Conservation (phyloP, 768 basidiomycete genomes). For the Mycena chlorophos region DNA sequence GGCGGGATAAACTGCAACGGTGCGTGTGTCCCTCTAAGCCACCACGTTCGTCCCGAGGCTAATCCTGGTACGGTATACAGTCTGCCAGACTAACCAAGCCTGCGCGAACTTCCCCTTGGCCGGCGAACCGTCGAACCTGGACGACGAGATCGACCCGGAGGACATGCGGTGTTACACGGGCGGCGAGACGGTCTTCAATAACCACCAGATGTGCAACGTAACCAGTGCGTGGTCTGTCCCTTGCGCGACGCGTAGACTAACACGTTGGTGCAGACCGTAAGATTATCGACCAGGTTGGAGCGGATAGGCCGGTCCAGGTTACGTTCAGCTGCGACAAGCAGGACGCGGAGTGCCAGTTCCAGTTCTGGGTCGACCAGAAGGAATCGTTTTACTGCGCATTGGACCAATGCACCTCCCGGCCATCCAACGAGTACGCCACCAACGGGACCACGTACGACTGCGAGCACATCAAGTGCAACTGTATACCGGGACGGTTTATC, state of each 20-base stretch:
- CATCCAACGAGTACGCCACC: slow-evolving; percentile 51
- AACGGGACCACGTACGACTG: slow-evolving; percentile 82
- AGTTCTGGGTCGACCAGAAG: slow-evolving; percentile 95
- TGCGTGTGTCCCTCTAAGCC: slow-evolving; percentile 39
- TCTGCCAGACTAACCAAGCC: slow-evolving; percentile 80
- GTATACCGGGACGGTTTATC: slow-evolving; percentile 91
- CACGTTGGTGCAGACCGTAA: slow-evolving; percentile 69
- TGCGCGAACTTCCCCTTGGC: slow-evolving; percentile 78
- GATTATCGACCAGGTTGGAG: slow-evolving; percentile 88
- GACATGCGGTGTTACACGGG: slow-evolving; percentile 95
- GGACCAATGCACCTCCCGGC: slow-evolving; percentile 59
- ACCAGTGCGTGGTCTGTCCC: slow-evolving; percentile 66
- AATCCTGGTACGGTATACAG: slow-evolving; percentile 39
- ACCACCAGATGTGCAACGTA: slow-evolving; percentile 98
- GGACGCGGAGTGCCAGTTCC: slow-evolving; percentile 78
- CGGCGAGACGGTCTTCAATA: slow-evolving; percentile 90
- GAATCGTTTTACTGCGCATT: slow-evolving; percentile 97
- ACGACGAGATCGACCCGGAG: slow-evolving; percentile 34
- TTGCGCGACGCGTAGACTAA: background rate
- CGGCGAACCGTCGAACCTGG: slow-evolving; percentile 39
- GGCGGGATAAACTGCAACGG: slow-evolving; percentile 97
- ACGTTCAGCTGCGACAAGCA: slow-evolving; percentile 86
- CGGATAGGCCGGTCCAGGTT: slow-evolving; percentile 88
- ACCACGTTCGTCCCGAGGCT: background rate
- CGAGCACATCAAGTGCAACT: slow-evolving; percentile 82